Evolutionary conservation across 768 basidiomycete species (phyloP).

Genomic region (Russula sp.): DNA sequence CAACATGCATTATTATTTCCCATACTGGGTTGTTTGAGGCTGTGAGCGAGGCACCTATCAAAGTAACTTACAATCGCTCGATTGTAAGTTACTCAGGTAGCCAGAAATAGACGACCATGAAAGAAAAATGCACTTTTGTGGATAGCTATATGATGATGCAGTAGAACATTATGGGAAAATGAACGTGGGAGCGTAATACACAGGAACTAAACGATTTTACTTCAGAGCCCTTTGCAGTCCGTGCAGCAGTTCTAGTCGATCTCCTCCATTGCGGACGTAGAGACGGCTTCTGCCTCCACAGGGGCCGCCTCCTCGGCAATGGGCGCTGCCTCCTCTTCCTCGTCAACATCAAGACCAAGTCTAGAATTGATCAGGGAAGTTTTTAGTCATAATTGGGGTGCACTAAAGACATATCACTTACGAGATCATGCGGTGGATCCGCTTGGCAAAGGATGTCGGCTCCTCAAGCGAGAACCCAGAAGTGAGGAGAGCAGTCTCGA

Average conservation of each 20-base stretch:
- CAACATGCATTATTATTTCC: neutral
- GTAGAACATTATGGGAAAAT: constrained; percentile 14
- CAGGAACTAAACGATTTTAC: constrained; percentile 14
- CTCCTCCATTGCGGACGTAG: constrained; percentile 94
- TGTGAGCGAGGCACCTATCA: constrained; percentile 1
- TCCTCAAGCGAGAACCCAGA: constrained; percentile 96
- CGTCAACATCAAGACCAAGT: constrained; percentile 74
- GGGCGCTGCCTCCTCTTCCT: constrained; percentile 51
- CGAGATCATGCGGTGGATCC: constrained; percentile 97
- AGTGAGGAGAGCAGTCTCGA: constrained; percentile 94
- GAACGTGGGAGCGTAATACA: constrained; percentile 24
- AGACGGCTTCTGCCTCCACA: constrained; percentile 54
- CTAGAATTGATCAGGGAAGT: constrained; percentile 35
- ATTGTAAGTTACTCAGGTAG: neutral
- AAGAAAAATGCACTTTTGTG: constrained; percentile 20
- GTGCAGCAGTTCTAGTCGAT: constrained; percentile 59
- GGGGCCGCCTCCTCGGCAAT: constrained; percentile 50
- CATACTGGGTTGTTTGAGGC: neutral
- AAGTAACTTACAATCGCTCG: neutral
- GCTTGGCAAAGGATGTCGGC: constrained; percentile 90
- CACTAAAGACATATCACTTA: constrained; percentile 38
- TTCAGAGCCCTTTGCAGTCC: constrained; percentile 19
- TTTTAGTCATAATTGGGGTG: neutral
- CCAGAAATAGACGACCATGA: neutral
- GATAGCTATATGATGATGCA: constrained; percentile 23